Percentiles rank a stretch among this genome's conserved stretches.
Evolutionary conservation across 345 rosid species (phyloP).

Genomic region (Capsella bursapastoris): DNA sequence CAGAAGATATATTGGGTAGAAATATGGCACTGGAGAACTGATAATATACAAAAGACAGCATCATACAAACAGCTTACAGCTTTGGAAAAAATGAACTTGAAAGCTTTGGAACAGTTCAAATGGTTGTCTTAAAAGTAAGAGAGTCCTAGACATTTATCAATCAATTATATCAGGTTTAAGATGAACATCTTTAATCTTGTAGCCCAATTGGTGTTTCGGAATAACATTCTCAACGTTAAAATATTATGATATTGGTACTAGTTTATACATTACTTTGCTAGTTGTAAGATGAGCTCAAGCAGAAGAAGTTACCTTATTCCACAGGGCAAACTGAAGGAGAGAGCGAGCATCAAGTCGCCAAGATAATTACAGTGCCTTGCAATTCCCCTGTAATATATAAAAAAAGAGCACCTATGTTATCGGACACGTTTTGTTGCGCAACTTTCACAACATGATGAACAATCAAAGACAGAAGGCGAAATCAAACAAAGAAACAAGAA

Average conservation of each 20-base stretch:
- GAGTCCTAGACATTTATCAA: slow-evolving; percentile 10
- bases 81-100: slow-evolving; percentile 1
- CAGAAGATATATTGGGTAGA: slow-evolving; percentile 84
- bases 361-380: slow-evolving; percentile 98
- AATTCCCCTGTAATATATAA: slow-evolving; percentile 68
- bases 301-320: slow-evolving; percentile 66
- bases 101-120: slow-evolving; percentile 13
- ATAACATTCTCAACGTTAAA: not conserved
- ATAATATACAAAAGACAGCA: slow-evolving; percentile 29
- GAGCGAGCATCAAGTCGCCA: slow-evolving; percentile 87
- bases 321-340: slow-evolving; percentile 93
- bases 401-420: not conserved
- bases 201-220: not conserved
- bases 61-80: not conserved
- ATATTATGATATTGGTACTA: not conserved
- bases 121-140: slow-evolving; percentile 6
- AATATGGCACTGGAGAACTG: slow-evolving; percentile 84
- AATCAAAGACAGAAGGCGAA: slow-evolving; percentile 1
- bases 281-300: slow-evolving; percentile 9
- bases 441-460: slow-evolving; percentile 7
- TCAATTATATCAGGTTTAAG: not conserved
- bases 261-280: slow-evolving; percentile 4
- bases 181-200: slow-evolving; percentile 1
- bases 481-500: not conserved
- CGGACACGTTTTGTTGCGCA: not conserved